A percentile compares a stretch with the other conserved stretches of the same genome.
Evolutionary conservation across 2,329 filamentous ascomycete species (phyloP).

Genomic region (Fusarium concolor): DNA sequence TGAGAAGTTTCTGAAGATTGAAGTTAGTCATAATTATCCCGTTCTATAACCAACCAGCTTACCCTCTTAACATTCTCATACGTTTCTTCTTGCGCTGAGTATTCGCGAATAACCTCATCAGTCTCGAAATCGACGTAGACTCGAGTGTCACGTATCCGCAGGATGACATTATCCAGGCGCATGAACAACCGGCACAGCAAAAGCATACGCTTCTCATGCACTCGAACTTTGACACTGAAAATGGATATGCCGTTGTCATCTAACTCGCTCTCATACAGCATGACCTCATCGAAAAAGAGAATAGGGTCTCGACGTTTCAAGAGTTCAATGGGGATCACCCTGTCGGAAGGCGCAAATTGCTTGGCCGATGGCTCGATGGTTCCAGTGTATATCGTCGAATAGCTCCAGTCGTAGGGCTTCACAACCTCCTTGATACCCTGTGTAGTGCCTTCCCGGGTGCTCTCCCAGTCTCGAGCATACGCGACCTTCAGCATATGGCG

Average conservation of each 20-base stretch:
- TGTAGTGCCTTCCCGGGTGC: conserved; percentile 76
- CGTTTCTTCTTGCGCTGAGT: conserved; percentile 84
- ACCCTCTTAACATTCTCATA: conserved; percentile 83
- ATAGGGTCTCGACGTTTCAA: conserved; percentile 93
- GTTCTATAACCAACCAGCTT: conserved; percentile 44
- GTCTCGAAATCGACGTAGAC: conserved; percentile 90
- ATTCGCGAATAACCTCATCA: conserved; percentile 86
- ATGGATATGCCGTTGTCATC: conserved; percentile 97
- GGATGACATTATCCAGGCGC: conserved; percentile 88
- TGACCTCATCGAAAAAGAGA: conserved; percentile 94
- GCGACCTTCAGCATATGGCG: conserved; percentile 91
- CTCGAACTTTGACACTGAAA: conserved; percentile 88
- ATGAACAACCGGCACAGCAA: conserved; percentile 90
- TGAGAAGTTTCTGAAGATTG: conserved; percentile 57
- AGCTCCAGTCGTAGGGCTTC: conserved; percentile 98
- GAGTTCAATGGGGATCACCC: conserved; percentile 83
- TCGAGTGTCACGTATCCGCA: conserved; percentile 88
- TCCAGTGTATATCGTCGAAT: conserved; percentile 88
- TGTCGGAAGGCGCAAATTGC: conserved; percentile 49
- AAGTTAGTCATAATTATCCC: neutral
- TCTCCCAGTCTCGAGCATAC: conserved; percentile 87
- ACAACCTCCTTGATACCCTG: conserved; percentile 94
- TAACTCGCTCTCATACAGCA: conserved; percentile 96
- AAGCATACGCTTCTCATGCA: conserved; percentile 90
- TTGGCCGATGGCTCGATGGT: conserved; percentile 61